Conservation (phyloP, 768 basidiomycete species). For the Tulasnella sp. region DNA sequence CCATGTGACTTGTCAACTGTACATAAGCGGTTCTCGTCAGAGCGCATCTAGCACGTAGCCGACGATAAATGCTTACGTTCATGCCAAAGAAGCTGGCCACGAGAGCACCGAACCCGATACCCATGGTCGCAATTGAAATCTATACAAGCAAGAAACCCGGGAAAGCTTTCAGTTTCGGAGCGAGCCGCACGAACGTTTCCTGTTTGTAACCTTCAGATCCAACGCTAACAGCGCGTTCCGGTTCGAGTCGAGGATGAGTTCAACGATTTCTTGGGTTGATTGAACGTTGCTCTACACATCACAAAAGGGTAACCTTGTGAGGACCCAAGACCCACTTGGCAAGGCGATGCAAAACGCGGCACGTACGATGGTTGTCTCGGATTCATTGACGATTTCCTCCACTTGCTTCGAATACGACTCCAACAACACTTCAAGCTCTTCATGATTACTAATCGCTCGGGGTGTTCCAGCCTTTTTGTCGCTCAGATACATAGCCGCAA, state of each 20-base stretch:
- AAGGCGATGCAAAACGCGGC: not conserved
- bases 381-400: conserved; percentile 92
- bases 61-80: conserved; percentile 63
- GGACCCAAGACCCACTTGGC: not conserved
- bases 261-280: conserved; percentile 97
- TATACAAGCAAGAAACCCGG: conserved; percentile 34
- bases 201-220: conserved; percentile 69
- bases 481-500: conserved; percentile 92
- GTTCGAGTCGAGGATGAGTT: conserved; percentile 93
- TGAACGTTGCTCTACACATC: conserved; percentile 77
- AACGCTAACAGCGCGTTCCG: conserved; percentile 87
- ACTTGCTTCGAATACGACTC: conserved; percentile 96
- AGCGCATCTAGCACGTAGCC: not conserved
- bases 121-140: conserved; percentile 94
- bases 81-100: conserved; percentile 92
- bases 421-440: conserved; percentile 88
- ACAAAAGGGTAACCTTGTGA: not conserved
- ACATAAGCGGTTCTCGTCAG: not conserved
- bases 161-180: conserved; percentile 19
- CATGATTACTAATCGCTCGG: conserved; percentile 76
- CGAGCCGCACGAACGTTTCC: not conserved
- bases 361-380: conserved; percentile 75
- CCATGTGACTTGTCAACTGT: conserved; percentile 72
- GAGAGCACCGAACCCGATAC: conserved; percentile 84
- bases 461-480: conserved; percentile 65